Evolutionary conservation across 106 monocot species (phyloP).

Genomic region (Dendrobium catenatum): DNA sequence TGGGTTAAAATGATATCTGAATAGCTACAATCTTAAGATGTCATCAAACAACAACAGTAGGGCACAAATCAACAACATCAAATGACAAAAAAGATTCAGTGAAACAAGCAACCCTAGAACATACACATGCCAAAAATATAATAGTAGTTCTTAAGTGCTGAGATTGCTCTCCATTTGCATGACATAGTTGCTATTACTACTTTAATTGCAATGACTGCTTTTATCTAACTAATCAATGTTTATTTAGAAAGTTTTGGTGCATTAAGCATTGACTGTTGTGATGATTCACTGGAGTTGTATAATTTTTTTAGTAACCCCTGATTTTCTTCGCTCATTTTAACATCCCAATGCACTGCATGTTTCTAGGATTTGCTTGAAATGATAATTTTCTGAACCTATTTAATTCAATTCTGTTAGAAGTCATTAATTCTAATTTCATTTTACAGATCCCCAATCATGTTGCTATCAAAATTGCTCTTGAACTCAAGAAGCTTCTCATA

Average conservation of each 20-base stretch:
- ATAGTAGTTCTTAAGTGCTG: not conserved
- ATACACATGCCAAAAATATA: not conserved
- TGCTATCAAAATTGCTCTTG: slow-evolving; percentile 94
- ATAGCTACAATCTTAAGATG: not conserved
- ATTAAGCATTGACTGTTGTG: not conserved
- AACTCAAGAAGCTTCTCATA: slow-evolving; percentile 93
- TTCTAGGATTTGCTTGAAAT: slow-evolving; percentile 4
- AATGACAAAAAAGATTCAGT: not conserved
- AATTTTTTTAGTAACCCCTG: not conserved
- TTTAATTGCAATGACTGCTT: not conserved
- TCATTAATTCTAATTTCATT: slow-evolving; percentile 1
- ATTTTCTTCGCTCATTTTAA: not conserved
- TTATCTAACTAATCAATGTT: not conserved
- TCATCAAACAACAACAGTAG: not conserved
- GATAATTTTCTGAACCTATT: not conserved
- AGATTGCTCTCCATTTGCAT: not conserved
- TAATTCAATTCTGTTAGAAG: not conserved
- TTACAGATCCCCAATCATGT: slow-evolving; percentile 98
- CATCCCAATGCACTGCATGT: not conserved
- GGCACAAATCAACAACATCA: not conserved
- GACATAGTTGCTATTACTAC: not conserved
- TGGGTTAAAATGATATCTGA: not conserved
- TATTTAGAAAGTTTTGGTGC: not conserved
- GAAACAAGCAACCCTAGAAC: not conserved
- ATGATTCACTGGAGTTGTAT: not conserved